phyloP scores from a whole-genome alignment of 768 basidiomycete species.

The Candolleomyces efflorescens region DNA sequence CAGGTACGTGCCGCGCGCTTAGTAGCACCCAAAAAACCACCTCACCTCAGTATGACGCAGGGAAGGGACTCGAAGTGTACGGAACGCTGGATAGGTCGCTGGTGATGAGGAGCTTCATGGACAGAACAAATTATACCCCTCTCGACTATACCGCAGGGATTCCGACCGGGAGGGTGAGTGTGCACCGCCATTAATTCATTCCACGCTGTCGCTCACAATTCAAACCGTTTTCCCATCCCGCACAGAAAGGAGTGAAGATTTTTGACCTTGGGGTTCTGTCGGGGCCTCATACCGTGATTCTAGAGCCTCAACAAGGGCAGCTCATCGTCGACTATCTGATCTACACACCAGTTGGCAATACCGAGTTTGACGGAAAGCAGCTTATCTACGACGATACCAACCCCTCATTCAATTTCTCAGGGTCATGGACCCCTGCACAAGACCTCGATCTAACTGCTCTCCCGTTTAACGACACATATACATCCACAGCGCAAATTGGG shows the following conservation, averaged over 20 bases:
- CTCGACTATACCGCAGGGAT: neutral
- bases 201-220: neutral
- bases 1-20: neutral
- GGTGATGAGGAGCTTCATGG: neutral
- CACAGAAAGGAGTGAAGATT: constrained; percentile 5
- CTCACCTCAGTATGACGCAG: neutral
- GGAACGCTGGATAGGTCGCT: constrained; percentile 1
- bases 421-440: neutral
- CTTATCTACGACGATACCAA: constrained; percentile 8
- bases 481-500: neutral
- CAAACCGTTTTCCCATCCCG: neutral
- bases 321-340: constrained; percentile 5
- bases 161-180: neutral
- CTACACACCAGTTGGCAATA: constrained; percentile 3
- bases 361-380: neutral
- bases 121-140: neutral
- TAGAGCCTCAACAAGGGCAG: neutral
- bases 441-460: neutral
- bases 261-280: constrained; percentile 3
- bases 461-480: constrained; percentile 4
- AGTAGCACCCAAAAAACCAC: neutral
- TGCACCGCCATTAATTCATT: neutral
- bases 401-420: constrained; percentile 1
- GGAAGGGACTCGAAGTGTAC: constrained; percentile 3
- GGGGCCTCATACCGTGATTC: neutral